A percentile compares a stretch with the other conserved stretches of the same genome.
These are phyloP conservation scores for Trametes cinnabarina DNA, from an alignment of 768 basidiomycete genomes.

Conservation along the genomic window DNA sequence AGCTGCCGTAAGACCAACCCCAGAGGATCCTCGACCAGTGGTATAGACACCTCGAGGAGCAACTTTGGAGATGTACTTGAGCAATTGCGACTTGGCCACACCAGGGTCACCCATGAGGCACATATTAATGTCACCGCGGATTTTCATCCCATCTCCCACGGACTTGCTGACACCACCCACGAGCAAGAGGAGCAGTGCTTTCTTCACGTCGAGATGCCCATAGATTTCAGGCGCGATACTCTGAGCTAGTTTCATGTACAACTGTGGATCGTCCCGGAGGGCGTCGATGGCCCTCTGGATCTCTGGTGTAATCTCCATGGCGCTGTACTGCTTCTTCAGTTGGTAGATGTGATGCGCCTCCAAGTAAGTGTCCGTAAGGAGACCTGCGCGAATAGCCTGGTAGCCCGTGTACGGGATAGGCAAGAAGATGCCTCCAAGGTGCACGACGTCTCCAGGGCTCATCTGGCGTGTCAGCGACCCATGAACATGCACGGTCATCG, in stretches of 20 bases:
- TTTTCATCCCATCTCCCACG: constrained; percentile 97
- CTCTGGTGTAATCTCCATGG: constrained; percentile 89
- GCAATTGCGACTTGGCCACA: constrained; percentile 95
- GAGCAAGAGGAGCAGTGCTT: constrained; percentile 85
- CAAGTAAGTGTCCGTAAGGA: constrained; percentile 95
- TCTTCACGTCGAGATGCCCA: constrained; percentile 96
- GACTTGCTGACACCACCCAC: constrained; percentile 96
- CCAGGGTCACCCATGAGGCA: constrained; percentile 99
- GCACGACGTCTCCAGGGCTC: constrained; percentile 94
- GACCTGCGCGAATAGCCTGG: constrained; percentile 93
- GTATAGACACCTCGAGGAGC: constrained; percentile 98
- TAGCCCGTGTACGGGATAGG: constrained; percentile 97
- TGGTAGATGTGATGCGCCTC: constrained; percentile 90
- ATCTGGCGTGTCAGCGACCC: constrained; percentile 86
- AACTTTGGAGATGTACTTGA: constrained; percentile 98
- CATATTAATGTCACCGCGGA: constrained; percentile 95
- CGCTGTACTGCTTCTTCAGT: constrained; percentile 95
- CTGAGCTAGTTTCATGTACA: constrained; percentile 85
- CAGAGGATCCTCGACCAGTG: constrained; percentile 97
- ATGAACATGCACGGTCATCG: constrained; percentile 95
- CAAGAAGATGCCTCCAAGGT: constrained; percentile 95
- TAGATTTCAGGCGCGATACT: constrained; percentile 99
- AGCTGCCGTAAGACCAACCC: constrained; percentile 97
- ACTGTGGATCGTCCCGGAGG: constrained; percentile 68
- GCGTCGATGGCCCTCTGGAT: constrained; percentile 67